Evolutionary conservation across 768 basidiomycete genomes (phyloP), one percentile per base, ranked within the genome.

Genomic region (Solioccasus polychromus): DNA sequence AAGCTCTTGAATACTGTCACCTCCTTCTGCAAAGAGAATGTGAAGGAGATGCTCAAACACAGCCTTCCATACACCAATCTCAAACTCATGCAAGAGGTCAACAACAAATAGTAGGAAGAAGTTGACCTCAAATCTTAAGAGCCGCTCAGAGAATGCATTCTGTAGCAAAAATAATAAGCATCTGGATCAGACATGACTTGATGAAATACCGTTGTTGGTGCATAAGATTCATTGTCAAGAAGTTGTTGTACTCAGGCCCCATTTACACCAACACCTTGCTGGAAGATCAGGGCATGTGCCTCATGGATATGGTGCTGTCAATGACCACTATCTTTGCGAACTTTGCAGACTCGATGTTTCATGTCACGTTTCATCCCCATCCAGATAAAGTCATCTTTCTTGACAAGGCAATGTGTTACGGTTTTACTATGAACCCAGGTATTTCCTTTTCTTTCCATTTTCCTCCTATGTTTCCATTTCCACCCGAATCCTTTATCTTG

Each of bases 21-120:
- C 2, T 45, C 24, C 7, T 34, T 11, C 4, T 8, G 52, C 41
- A n/a, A 58, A 15, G 0, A 72, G 44, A 8, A 74, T 53, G 0
- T 59, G 55, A 1, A 73, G 48, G 0, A 73, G 50, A 38, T 75
- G 72, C 0, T 51, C 57, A 28, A 71, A 62, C 3, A 72, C 7
- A 0, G 48, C 24, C 34, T 71, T 71, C 68, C 69, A 74, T 0
- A 64, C 63, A 1, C 72, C 71, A 0, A 72, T 56, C 38, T 73
- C 72, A 31, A 65, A 54, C 42, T 73, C 68, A 40, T 73, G 72
- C 60, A 75, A 43, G 28, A 73, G 30, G 41, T 75, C 71, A 0
- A 58, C 54, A 0, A 62, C 57, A 2, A 72, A 55, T 42, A 68
- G 62, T 0, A 2, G 15, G 42, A 53, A 69, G 5, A 55, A 30